A percentile compares a stretch with the other conserved stretches of the same genome.
Evolutionary conservation across 192 early-diverging fungal genomes (phyloP).

Genomic region (Entomortierella beljakovae): DNA sequence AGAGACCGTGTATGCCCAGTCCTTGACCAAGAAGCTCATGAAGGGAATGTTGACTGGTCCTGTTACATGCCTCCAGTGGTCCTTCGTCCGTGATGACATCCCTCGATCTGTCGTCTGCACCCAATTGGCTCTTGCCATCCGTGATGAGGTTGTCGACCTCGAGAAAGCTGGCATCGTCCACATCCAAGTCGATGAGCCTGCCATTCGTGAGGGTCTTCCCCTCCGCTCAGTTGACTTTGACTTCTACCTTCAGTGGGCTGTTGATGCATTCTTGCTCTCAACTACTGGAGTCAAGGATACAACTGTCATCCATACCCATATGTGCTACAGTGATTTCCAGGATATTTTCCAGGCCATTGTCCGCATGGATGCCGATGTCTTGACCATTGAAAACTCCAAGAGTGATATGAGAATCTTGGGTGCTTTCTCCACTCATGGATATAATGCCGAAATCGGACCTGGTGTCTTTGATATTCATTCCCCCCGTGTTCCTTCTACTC

Average conservation of each 20-base stretch:
- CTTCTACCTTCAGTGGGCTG: constrained; percentile 95
- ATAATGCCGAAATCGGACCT: constrained; percentile 93
- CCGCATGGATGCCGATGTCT: constrained; percentile 94
- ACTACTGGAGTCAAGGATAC: constrained; percentile 86
- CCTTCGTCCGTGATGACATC: constrained; percentile 98
- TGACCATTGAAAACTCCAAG: constrained; percentile 99
- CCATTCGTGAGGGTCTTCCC: constrained; percentile 98
- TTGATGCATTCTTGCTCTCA: constrained; percentile 91
- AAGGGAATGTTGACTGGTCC: constrained; percentile 99
- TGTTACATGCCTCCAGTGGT: constrained; percentile 98
- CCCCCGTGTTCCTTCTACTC: constrained; percentile 90
- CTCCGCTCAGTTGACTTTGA: constrained; percentile 89
- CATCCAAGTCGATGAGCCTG: constrained; percentile 99
- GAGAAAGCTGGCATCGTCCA: constrained; percentile 92
- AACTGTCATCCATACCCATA: constrained; percentile 98
- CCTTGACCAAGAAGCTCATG: constrained; percentile 89
- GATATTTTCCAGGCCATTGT: constrained; percentile 97
- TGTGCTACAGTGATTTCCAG: constrained; percentile 99
- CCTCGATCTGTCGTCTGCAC: constrained; percentile 83
- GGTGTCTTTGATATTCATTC: constrained; percentile 99
- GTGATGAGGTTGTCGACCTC: constrained; percentile 95
- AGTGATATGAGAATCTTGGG: constrained; percentile 95
- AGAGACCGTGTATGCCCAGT: constrained; percentile 87
- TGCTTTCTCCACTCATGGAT: constrained; percentile 86
- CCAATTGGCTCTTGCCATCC: constrained; percentile 95